phyloP scores from a whole-genome alignment of 225 moss, liverwort and hornwort genomes.

The Bryum argenteum region DNA sequence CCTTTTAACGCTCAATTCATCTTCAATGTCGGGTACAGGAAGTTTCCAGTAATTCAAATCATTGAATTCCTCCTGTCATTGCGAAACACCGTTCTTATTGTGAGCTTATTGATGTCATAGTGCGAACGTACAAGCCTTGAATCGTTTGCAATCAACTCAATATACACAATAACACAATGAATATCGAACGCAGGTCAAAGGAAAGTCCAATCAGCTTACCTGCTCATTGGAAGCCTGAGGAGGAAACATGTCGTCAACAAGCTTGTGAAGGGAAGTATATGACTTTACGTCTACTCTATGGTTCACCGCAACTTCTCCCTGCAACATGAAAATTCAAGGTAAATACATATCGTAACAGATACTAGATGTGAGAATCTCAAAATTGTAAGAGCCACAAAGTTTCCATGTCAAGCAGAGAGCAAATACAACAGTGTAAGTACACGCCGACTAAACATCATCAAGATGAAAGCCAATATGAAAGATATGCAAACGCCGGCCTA shows the following conservation, averaged over 20 bases:
- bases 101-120: background rate
- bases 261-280: constrained; percentile 93
- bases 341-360: constrained; percentile 9
- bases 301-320: constrained; percentile 99
- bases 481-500: background rate
- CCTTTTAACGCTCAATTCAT: constrained; percentile 55
- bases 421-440: constrained; percentile 5
- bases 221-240: constrained; percentile 60
- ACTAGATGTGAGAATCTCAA: constrained; percentile 13
- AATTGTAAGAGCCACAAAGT: background rate
- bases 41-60: constrained; percentile 74
- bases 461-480: constrained; percentile 4
- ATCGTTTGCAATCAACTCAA: background rate
- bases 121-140: background rate
- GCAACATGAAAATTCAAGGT: constrained; percentile 24
- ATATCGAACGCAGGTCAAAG: background rate
- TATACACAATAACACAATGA: background rate
- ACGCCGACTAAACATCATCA: background rate
- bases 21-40: constrained; percentile 60
- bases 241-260: constrained; percentile 99
- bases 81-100: background rate
- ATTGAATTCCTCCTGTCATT: constrained; percentile 61
- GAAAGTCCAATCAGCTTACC: constrained; percentile 31
- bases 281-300: constrained; percentile 92
- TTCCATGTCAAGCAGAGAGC: background rate